Evolutionary conservation across 768 basidiomycete species (phyloP), one percentile per base, ranked within the genome.

Genomic region (Tricholoma flavovirens): DNA sequence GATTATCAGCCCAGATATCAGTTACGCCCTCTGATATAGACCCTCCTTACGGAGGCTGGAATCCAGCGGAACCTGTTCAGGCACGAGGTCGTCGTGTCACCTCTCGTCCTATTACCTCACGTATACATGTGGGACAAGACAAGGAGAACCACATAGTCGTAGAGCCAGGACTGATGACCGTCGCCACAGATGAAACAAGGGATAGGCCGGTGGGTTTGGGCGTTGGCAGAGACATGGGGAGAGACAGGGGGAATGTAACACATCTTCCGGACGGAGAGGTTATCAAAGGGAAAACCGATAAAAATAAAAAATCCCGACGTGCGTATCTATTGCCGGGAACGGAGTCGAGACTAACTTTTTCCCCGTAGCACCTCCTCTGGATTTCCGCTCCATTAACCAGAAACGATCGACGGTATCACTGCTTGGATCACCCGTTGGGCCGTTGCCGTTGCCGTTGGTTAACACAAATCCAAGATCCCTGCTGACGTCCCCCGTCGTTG

Each of bases 401-500:
- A 83, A 78, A 64, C 74, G 80, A 22, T 66, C 81, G 2, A 75
- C 75, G 0, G 67, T 77, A 49, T 71, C 73, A 1, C 65, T 73
- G 49, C 68, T 82, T 8, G 73, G 75, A 9, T 83, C 86, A 8
- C 82, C 84, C 8, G 73, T 73, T 49, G 59, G 73, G 2, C 68
- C 79, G 53, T 73, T 76, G 17, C 71, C 76, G 24, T 73, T 76
- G 17, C 71, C 76, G 24, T 71, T 74, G 62, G 53, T 75, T 60
- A 57, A 73, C 59, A 21, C 73, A 69, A 64, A 68, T 10, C 56
- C 69, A 26, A 69, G 66, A 53, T 71, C 72, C 43, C 67, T 76
- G 49, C 68, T 83, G 42, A 74, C 81, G 6, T 83, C 88, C 14
- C 88, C 88, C n/a, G 85, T 83, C 9, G 86, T 88, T 12, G 86